These are phyloP conservation scores for Chlorella sorokiniana DNA, from an alignment of 139 green algal species.

Conservation along the genomic window DNA sequence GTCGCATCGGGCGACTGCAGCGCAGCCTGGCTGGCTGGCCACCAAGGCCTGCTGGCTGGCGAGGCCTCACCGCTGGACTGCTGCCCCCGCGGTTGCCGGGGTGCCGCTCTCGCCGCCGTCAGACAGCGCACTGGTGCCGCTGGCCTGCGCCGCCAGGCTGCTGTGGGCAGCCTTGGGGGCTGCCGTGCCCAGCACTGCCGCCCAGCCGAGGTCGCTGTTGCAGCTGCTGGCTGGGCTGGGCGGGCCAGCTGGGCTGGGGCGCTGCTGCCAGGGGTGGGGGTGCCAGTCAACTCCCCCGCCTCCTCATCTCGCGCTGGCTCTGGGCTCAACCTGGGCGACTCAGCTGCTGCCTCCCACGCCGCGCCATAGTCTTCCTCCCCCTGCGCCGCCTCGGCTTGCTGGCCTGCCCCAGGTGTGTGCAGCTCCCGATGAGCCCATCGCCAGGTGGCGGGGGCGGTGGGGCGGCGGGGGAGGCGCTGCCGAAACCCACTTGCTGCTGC, in stretches of 20 bases:
- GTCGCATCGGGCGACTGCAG: not conserved
- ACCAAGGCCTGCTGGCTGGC: not conserved
- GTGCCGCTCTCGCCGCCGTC: too few species aligned
- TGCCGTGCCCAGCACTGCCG: not conserved
- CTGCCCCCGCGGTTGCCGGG: too few species aligned
- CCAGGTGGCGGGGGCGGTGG: not conserved
- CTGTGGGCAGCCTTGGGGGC: not conserved
- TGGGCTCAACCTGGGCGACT: not conserved
- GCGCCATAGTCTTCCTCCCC: not conserved
- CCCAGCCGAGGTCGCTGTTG: slow-evolving; percentile 12
- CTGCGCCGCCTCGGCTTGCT: not conserved
- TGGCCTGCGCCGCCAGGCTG: not conserved
- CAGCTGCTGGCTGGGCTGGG: not conserved
- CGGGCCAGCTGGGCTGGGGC: not conserved
- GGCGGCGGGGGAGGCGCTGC: not conserved
- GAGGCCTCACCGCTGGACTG: too few species aligned
- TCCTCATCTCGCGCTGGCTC: not conserved
- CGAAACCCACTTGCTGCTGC: not conserved
- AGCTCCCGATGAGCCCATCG: too few species aligned
- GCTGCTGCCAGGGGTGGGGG: not conserved
- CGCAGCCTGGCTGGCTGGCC: not conserved
- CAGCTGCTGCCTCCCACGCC: too few species aligned
- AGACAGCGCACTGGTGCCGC: not conserved
- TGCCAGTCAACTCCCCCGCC: not conserved
- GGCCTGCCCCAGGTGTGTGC: too few species aligned